These are phyloP conservation scores for Candida parachauliodes DNA, from an alignment of 805 yeast genomes.

Conservation along the genomic window DNA sequence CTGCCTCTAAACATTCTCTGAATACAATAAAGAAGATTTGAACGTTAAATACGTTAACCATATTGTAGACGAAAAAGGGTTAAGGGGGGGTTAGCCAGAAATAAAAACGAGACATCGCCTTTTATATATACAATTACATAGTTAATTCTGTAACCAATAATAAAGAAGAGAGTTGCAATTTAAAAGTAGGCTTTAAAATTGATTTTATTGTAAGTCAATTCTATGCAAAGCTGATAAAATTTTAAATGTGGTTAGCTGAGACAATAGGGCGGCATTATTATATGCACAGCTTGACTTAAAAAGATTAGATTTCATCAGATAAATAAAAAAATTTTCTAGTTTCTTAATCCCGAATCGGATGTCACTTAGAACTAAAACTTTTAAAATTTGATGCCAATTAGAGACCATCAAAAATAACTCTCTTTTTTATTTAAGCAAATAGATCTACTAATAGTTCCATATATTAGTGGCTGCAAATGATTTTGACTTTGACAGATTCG, in stretches of 20 bases:
- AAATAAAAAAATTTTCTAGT: constrained; percentile 2
- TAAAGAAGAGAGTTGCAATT: neutral
- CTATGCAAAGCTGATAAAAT: neutral
- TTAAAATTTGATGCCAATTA: no score
- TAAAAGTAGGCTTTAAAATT: constrained; percentile 4
- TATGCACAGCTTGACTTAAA: neutral
- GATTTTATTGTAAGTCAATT: no score
- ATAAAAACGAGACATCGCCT: no score
- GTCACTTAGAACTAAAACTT: no score
- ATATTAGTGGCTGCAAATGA: no score
- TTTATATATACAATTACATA: no score
- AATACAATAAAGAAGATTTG: constrained; percentile 85
- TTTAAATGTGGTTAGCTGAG: neutral
- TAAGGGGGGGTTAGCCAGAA: no score
- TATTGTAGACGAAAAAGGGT: constrained; percentile 12
- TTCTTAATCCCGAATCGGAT: no score
- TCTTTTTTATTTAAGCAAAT: no score
- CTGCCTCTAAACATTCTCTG: constrained; percentile 93
- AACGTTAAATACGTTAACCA: constrained; percentile 61
- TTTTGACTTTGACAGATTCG: no score
- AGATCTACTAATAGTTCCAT: no score
- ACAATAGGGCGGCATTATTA: neutral
- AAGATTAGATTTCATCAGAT: constrained; percentile 6
- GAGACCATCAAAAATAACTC: no score
- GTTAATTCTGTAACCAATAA: constrained; percentile 3